phyloP scores from a whole-genome alignment of 768 basidiomycete genomes.

The Pholiota molesta region DNA sequence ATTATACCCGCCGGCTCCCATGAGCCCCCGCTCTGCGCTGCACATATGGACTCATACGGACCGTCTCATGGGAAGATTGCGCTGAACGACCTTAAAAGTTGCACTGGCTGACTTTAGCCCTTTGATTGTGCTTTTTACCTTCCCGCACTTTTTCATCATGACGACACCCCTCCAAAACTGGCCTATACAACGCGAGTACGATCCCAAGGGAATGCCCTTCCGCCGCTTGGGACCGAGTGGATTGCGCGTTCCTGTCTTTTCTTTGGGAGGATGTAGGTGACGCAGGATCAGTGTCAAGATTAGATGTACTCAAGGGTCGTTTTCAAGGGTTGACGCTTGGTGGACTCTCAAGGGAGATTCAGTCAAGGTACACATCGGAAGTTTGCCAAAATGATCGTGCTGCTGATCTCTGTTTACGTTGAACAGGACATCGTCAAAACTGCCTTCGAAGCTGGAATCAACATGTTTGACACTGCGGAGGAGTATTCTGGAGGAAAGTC shows the following conservation, averaged over 20 bases:
- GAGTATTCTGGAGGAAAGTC: conserved; percentile 63
- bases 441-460: conserved; percentile 74
- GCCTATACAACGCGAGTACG: conserved; percentile 34
- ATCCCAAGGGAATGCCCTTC: conserved; percentile 61
- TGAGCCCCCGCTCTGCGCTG: background rate
- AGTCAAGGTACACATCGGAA: conserved; percentile 50
- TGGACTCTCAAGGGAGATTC: conserved; percentile 65
- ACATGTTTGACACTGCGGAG: conserved; percentile 73
- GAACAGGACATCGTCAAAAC: conserved; percentile 69
- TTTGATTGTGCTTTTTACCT: too few relatives aligned
- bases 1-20: background rate
- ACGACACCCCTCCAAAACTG: conserved; percentile 23
- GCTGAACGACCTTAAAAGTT: too few relatives aligned
- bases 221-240: conserved; percentile 63
- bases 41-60: background rate
- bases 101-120: too few relatives aligned
- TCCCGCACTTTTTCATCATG: background rate
- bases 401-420: background rate
- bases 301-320: background rate
- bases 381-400: background rate
- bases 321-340: conserved; percentile 57
- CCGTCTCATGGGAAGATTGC: background rate
- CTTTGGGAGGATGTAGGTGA: conserved; percentile 64
- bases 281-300: background rate
- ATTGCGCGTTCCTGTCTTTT: conserved; percentile 71